A percentile compares a stretch with the other conserved stretches of the same genome.
Conservation (phyloP, 768 basidiomycete genomes). For the Xerocomus potaroensis region DNA sequence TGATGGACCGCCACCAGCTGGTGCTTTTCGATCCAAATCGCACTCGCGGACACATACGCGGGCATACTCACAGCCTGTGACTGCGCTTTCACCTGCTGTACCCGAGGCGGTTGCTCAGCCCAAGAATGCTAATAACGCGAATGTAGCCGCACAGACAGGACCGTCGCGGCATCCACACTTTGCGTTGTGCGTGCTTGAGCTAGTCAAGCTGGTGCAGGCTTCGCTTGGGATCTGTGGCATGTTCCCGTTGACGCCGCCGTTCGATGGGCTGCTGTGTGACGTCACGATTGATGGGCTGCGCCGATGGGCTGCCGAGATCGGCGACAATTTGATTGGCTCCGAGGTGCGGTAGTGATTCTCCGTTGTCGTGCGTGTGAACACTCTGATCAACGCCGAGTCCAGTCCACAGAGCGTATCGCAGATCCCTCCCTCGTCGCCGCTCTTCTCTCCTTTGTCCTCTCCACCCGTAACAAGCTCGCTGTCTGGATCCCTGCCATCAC, state of each 20-base stretch:
- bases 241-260: slow-evolving; percentile 36
- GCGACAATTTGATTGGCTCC: slow-evolving; percentile 53
- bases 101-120: slow-evolving; percentile 23
- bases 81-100: slow-evolving; percentile 19
- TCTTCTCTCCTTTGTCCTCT: slow-evolving; percentile 64
- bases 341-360: no score
- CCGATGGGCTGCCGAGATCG: slow-evolving; percentile 64
- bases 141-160: slow-evolving; percentile 4
- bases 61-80: slow-evolving; percentile 27
- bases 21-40: slow-evolving; percentile 26
- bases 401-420: slow-evolving; percentile 58
- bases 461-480: slow-evolving; percentile 65
- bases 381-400: no score
- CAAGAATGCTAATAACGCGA: slow-evolving; percentile 8
- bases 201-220: slow-evolving; percentile 72
- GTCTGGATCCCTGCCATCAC: slow-evolving; percentile 48
- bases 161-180: slow-evolving; percentile 41
- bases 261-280: slow-evolving; percentile 78
- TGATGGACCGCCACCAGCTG: slow-evolving; percentile 31
- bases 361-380: no score
- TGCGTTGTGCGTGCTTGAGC: slow-evolving; percentile 63
- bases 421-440: slow-evolving; percentile 71
- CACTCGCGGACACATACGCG: slow-evolving; percentile 28
- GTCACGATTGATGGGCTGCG: slow-evolving; percentile 67
- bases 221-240: slow-evolving; percentile 69